Evolutionary conservation across 371 early-diverging fungal species (phyloP).

Genomic region (Conidiobolus incongruus): DNA sequence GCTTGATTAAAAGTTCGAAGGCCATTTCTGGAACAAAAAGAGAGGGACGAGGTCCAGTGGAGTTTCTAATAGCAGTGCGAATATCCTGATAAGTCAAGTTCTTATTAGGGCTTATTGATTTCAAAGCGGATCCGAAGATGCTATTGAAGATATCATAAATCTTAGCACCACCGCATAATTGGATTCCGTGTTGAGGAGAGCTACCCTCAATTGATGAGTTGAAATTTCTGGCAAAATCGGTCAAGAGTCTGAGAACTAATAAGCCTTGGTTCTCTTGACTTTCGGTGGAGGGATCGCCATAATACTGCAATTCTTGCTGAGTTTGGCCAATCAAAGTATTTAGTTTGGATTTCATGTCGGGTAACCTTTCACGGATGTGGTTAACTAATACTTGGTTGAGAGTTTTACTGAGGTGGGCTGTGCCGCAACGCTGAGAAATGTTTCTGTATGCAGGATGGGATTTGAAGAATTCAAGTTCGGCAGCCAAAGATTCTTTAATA

Average conservation of each 20-base stretch:
- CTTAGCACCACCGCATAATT: slow-evolving; percentile 79
- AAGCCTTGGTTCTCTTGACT: slow-evolving; percentile 34
- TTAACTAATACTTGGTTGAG: slow-evolving; percentile 55
- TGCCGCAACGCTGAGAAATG: slow-evolving; percentile 65
- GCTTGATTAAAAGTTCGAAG: slow-evolving; percentile 69
- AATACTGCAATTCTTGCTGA: slow-evolving; percentile 50
- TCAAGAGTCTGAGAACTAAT: slow-evolving; percentile 49
- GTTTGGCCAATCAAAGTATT: slow-evolving; percentile 54
- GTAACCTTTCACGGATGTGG: slow-evolving; percentile 61
- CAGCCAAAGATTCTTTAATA: slow-evolving; percentile 44
- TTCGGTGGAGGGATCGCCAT: slow-evolving; percentile 35
- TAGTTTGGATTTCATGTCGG: slow-evolving; percentile 57
- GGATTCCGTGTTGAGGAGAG: slow-evolving; percentile 59
- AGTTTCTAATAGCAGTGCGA: slow-evolving; percentile 74
- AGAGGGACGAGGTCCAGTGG: slow-evolving; percentile 63
- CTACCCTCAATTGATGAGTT: slow-evolving; percentile 62
- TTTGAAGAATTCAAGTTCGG: slow-evolving; percentile 59
- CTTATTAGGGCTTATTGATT: slow-evolving; percentile 48
- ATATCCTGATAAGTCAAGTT: slow-evolving; percentile 61
- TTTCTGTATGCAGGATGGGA: slow-evolving; percentile 59
- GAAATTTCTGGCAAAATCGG: slow-evolving; percentile 59
- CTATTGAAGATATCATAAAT: slow-evolving; percentile 78
- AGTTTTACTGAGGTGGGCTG: slow-evolving; percentile 48
- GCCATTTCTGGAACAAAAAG: slow-evolving; percentile 81
- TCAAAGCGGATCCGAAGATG: slow-evolving; percentile 55